These are phyloP conservation scores for Rhizopogon roseolus DNA, from an alignment of 768 basidiomycete species.

Conservation along the genomic window DNA sequence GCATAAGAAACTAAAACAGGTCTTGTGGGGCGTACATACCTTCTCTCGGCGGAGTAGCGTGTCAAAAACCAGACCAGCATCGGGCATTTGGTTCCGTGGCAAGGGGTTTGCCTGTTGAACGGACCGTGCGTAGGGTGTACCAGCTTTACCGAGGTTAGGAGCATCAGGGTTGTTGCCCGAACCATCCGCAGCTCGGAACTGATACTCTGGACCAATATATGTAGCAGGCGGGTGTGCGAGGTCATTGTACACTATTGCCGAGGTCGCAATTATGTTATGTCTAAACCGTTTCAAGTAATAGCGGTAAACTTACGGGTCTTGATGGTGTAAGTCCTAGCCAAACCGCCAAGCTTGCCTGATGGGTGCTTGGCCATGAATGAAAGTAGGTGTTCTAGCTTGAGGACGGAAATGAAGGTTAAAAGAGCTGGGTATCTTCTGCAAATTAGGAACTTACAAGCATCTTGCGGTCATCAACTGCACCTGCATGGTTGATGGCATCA, in stretches of 20 bases:
- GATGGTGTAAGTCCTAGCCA: conserved; percentile 34
- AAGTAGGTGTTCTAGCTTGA: conserved; percentile 68
- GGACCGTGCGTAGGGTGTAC: conserved; percentile 76
- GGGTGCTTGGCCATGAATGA: conserved; percentile 58
- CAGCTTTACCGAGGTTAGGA: conserved; percentile 75
- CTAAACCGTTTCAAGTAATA: not conserved
- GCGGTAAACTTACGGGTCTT: conserved; percentile 46
- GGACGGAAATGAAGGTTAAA: not conserved
- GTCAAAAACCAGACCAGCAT: conserved; percentile 78
- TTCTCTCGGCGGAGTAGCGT: conserved; percentile 68
- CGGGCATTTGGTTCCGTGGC: conserved; percentile 66
- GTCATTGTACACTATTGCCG: conserved; percentile 67
- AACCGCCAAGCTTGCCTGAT: conserved; percentile 37
- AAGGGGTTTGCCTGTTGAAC: conserved; percentile 68
- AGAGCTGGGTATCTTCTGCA: not conserved
- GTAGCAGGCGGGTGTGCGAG: conserved; percentile 76
- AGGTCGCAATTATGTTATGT: not conserved
- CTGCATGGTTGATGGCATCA: conserved; percentile 56
- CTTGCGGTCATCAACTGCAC: conserved; percentile 73
- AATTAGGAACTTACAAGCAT: conserved; percentile 49
- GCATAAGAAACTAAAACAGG: not conserved
- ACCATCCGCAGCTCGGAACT: conserved; percentile 75
- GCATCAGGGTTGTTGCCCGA: conserved; percentile 65
- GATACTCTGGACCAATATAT: conserved; percentile 54
- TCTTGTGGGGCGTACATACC: conserved; percentile 26